Percentiles rank a stretch among this genome's conserved stretches.
phyloP scores from a whole-genome alignment of 768 basidiomycete genomes.

The Xerocomellus amylosporus region DNA sequence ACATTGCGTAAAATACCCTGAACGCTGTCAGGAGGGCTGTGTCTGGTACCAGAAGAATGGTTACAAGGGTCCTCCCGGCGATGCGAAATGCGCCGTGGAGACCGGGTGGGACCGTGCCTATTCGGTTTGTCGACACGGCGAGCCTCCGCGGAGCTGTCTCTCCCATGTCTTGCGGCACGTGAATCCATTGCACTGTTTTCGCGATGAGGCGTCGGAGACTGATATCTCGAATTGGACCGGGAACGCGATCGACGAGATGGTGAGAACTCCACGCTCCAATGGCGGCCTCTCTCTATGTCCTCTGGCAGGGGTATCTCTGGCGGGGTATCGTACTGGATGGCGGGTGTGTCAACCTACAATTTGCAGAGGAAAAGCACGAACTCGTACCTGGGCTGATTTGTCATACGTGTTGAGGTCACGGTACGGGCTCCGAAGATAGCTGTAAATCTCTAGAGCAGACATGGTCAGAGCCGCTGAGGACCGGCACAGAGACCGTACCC shows the following conservation, averaged over 20 bases:
- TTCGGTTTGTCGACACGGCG: not conserved
- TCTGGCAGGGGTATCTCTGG: constrained; percentile 39
- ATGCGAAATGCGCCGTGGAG: not conserved
- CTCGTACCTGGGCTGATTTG: constrained; percentile 69
- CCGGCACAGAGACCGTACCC: constrained; percentile 20
- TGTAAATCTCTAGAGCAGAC: constrained; percentile 68
- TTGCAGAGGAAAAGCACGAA: not conserved
- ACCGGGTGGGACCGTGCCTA: constrained; percentile 1
- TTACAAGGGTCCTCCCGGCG: constrained; percentile 4
- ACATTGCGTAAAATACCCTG: constrained; percentile 1
- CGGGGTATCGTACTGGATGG: constrained; percentile 57
- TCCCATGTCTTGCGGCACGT: not conserved
- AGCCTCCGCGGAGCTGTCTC: constrained; percentile 8
- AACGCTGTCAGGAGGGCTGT: not conserved
- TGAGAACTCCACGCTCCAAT: constrained; percentile 27
- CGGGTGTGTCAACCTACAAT: constrained; percentile 7
- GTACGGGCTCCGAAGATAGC: constrained; percentile 85
- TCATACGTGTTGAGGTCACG: constrained; percentile 84
- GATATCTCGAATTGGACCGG: constrained; percentile 28
- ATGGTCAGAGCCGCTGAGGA: not conserved
- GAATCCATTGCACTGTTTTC: not conserved
- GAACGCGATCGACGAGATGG: constrained; percentile 27
- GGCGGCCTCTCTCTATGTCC: constrained; percentile 20
- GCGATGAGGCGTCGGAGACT: constrained; percentile 3
- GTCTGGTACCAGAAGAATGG: not conserved